Conservation (phyloP, 257 asterid species). For the Handroanthus guayacan region DNA sequence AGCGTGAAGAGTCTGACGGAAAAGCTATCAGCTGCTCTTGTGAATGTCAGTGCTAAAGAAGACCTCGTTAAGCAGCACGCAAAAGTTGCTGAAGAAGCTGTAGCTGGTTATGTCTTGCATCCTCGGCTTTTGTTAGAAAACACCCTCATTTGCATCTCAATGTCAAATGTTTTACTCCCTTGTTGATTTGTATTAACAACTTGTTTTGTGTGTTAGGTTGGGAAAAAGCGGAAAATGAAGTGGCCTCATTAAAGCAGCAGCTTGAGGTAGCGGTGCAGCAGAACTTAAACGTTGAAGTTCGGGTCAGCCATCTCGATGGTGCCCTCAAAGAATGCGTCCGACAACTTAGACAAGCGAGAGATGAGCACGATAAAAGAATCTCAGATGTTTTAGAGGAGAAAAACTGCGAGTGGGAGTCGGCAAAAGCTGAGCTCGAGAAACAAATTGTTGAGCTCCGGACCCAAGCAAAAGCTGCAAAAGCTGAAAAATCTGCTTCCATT, state of each 20-base stretch:
- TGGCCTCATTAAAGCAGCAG: conserved; percentile 54
- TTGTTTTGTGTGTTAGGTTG: conserved; percentile 48
- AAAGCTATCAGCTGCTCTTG: conserved; percentile 67
- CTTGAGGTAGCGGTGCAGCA: conserved; percentile 61
- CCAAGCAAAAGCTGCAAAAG: conserved; percentile 39
- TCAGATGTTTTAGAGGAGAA: conserved; percentile 42
- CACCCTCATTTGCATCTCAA: neutral
- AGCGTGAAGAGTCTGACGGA: conserved; percentile 51
- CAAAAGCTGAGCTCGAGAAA: conserved; percentile 53
- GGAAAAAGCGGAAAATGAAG: conserved; percentile 76
- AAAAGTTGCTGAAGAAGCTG: conserved; percentile 76
- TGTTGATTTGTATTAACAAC: conserved; percentile 4
- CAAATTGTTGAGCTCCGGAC: conserved; percentile 51
- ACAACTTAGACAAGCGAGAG: conserved; percentile 62
- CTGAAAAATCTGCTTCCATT: conserved; percentile 36
- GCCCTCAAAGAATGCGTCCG: conserved; percentile 73
- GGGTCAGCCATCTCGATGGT: conserved; percentile 62
- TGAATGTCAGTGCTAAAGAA: conserved; percentile 66
- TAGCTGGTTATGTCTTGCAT: conserved; percentile 48
- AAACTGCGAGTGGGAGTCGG: conserved; percentile 44
- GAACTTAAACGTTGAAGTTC: conserved; percentile 57
- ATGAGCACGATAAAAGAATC: conserved; percentile 53
- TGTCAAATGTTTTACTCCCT: neutral
- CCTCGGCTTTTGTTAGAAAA: neutral
- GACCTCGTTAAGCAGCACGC: conserved; percentile 72